A percentile compares a stretch with the other conserved stretches of the same genome.
Evolutionary conservation across 352 stramenopile genomes (phyloP).

Genomic region (Pythium guiyangense): DNA sequence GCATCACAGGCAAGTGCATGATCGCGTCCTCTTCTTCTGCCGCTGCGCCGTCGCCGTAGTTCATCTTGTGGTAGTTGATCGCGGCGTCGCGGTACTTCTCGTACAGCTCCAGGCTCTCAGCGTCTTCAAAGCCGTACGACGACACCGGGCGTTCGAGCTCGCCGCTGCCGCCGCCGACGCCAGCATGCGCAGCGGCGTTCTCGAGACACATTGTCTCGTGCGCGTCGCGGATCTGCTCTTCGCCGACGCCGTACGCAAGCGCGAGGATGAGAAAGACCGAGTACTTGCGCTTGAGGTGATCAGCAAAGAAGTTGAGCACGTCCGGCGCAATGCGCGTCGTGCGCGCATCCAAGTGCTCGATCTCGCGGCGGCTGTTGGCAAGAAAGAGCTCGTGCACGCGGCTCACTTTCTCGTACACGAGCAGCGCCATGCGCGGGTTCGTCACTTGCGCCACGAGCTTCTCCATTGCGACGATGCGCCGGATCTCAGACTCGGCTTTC

Average conservation of each 20-base stretch:
- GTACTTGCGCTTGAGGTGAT: constrained; percentile 86
- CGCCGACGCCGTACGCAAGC: constrained; percentile 64
- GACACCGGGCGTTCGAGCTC: constrained; percentile 42
- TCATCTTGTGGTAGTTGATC: constrained; percentile 83
- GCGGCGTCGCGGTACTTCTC: constrained; percentile 83
- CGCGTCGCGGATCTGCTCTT: constrained; percentile 75
- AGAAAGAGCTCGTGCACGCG: constrained; percentile 84
- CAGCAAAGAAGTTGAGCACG: constrained; percentile 76
- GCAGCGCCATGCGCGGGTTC: constrained; percentile 69
- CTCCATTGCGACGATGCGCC: constrained; percentile 82
- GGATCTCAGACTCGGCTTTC: constrained; percentile 79
- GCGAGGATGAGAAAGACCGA: constrained; percentile 84
- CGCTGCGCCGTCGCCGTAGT: constrained; percentile 68
- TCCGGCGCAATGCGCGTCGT: constrained; percentile 43
- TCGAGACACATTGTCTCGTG: constrained; percentile 82
- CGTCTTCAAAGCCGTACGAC: constrained; percentile 72
- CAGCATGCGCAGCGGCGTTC: constrained; percentile 65
- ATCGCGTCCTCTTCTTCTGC: constrained; percentile 86
- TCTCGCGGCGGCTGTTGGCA: constrained; percentile 73
- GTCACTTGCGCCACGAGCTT: constrained; percentile 80
- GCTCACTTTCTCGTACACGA: constrained; percentile 87
- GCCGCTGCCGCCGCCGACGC: constrained; percentile 65
- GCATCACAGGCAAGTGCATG: constrained; percentile 88
- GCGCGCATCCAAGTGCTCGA: constrained; percentile 46
- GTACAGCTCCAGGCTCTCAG: constrained; percentile 73